A percentile compares a stretch with the other conserved stretches of the same genome.
These are phyloP conservation scores for Rickenella mellea DNA, from an alignment of 768 basidiomycete genomes.

Conservation along the genomic window DNA sequence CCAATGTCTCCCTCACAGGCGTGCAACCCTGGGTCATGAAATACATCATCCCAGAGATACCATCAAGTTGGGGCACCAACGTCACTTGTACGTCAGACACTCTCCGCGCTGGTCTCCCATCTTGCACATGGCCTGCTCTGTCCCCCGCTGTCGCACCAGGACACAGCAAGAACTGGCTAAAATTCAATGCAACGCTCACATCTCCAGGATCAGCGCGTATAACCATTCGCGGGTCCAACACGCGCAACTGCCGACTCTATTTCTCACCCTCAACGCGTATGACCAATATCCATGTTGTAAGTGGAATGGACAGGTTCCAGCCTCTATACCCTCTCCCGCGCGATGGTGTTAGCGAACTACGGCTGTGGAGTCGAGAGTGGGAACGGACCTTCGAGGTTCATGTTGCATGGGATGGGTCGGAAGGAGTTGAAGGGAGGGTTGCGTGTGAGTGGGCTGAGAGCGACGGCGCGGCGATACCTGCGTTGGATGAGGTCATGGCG, in stretches of 20 bases:
- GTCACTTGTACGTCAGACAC: slow-evolving; percentile 20
- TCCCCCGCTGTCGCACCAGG: slow-evolving; percentile 19
- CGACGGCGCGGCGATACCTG: slow-evolving; percentile 44
- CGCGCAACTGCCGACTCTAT: slow-evolving; percentile 52
- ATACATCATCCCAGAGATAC: slow-evolving; percentile 37
- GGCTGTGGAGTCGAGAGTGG: slow-evolving; percentile 58
- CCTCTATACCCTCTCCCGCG: slow-evolving; percentile 7
- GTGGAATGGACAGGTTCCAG: slow-evolving; percentile 27
- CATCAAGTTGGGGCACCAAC: slow-evolving; percentile 34
- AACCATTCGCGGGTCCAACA: slow-evolving; percentile 44
- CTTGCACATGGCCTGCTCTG: slow-evolving; percentile 41
- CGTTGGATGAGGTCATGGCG: slow-evolving; percentile 53
- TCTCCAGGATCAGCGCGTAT: slow-evolving; percentile 38
- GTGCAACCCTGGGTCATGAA: slow-evolving; percentile 7
- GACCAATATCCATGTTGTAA: slow-evolving; percentile 31
- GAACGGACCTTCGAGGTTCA: slow-evolving; percentile 42
- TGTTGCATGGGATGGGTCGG: slow-evolving; percentile 33
- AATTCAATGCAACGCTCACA: slow-evolving; percentile 28
- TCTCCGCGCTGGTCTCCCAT: slow-evolving; percentile 26
- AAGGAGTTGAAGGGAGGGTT: slow-evolving; percentile 30
- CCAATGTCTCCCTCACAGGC: slow-evolving; percentile 15
- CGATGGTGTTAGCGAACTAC: slow-evolving; percentile 28
- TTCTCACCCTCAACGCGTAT: slow-evolving; percentile 33
- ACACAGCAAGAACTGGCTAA: slow-evolving; percentile 29
- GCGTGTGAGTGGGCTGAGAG: slow-evolving; percentile 63